Evolutionary conservation across 2,329 filamentous ascomycete genomes (phyloP), one percentile per base, ranked within the genome.

Genomic region (Epichloe sylvatica): DNA sequence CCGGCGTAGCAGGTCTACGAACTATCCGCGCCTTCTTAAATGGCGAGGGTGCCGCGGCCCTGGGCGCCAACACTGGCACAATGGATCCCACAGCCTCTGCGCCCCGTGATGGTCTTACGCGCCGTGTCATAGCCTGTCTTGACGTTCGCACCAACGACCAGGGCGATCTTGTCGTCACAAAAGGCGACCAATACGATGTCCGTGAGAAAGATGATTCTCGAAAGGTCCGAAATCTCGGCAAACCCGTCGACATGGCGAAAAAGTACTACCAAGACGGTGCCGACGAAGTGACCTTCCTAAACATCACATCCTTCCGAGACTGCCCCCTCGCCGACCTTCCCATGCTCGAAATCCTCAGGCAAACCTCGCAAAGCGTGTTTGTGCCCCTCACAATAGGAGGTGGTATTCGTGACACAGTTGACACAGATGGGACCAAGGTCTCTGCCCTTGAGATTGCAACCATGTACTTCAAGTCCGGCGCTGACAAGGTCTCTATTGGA

Each of bases 111-210:
- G 90, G 89, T 17, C 74, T 98, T 46, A 98, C 92, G n/a, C 77
- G 89, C 52, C 80, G 92, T 56, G 81, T 98, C 46, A 97, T 98
- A 62, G 92, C 92, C 30, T 98, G 92, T 63, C 80, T 98, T 30
- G 92, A 98, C 63, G 92, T 98, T 46, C 84, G 92, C 41, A 80
- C 90, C 48, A 98, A 98, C 66, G 92, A 98, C 65, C 75, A 84
- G 53, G 92, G 92, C 35, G 92, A 98, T 66, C 75, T 98, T 9
- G 92, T 98, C 0, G 92, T 98, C 37, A 98, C 92, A 13, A 98
- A 98, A 68, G 92, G 92, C 51, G 92, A 98, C 68, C 91, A 97
- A 67, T 98, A 98, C 70, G 92, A 98, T 61, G 92, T 98, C 6
- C 86, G 92, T 34, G 92, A 97, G 62, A 96, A 96, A 68, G 72